These are phyloP conservation scores for Cornus florida DNA, from an alignment of 148 eudicot species.

Conservation along the genomic window DNA sequence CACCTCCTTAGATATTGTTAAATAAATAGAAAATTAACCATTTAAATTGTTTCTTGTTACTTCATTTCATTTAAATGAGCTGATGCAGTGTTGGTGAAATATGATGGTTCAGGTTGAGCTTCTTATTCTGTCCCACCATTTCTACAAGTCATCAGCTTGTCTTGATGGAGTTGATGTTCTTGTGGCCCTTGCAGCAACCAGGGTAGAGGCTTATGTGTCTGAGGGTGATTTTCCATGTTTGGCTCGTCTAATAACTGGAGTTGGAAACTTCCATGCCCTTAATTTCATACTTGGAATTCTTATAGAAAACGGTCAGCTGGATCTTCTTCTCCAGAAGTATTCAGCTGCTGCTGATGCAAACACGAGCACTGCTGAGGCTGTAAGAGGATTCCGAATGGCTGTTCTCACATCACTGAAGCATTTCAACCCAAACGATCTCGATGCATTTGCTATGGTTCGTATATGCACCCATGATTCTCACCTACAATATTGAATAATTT, in stretches of 20 bases:
- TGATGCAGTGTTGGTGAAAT: slow-evolving; percentile 14
- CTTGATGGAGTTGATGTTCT: slow-evolving; percentile 99
- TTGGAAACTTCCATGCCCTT: slow-evolving; percentile 92
- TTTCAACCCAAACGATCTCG: slow-evolving; percentile 81
- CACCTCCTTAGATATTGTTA: background rate
- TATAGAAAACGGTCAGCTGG: slow-evolving; percentile 88
- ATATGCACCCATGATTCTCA: slow-evolving; percentile 10
- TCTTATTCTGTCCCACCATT: slow-evolving; percentile 96
- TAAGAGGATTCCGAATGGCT: slow-evolving; percentile 95
- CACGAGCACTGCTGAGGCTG: slow-evolving; percentile 76
- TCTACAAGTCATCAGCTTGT: slow-evolving; percentile 96
- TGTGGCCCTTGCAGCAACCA: slow-evolving; percentile 96
- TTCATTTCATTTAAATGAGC: slow-evolving; percentile 8
- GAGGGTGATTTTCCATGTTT: slow-evolving; percentile 96
- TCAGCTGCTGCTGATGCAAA: slow-evolving; percentile 89
- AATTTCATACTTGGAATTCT: slow-evolving; percentile 94
- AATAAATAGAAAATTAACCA: background rate
- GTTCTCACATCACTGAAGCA: slow-evolving; percentile 92
- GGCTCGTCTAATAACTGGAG: slow-evolving; percentile 97
- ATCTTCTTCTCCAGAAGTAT: slow-evolving; percentile 93
- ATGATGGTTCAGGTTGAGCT: slow-evolving; percentile 84
- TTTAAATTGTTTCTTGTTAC: background rate
- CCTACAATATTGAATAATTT: background rate
- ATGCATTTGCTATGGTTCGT: slow-evolving; percentile 94
- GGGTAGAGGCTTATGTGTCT: slow-evolving; percentile 91